phyloP scores from a whole-genome alignment of 1,139 yeast species.

The Geotrichum restrictum region DNA sequence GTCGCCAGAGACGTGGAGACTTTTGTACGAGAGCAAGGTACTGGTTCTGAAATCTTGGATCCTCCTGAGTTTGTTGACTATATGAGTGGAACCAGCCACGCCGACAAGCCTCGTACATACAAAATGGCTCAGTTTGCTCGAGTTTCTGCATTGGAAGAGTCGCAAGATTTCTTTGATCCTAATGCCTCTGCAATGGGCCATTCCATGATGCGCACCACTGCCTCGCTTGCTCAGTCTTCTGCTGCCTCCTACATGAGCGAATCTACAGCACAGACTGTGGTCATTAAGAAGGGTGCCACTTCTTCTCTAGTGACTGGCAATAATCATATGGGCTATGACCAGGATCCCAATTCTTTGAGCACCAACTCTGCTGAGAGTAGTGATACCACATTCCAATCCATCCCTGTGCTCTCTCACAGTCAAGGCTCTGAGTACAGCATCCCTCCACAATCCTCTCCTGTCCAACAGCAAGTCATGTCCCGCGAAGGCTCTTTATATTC shows the following conservation, averaged over 20 bases:
- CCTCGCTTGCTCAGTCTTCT: slow-evolving; percentile 7
- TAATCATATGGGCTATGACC: background rate
- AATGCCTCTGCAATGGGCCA: slow-evolving; percentile 6
- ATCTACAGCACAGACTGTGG: slow-evolving; percentile 11
- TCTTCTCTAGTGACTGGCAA: background rate
- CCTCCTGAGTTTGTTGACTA: slow-evolving; percentile 54
- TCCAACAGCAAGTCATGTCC: slow-evolving; percentile 28
- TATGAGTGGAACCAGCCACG: slow-evolving; percentile 41
- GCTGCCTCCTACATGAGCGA: slow-evolving; percentile 15
- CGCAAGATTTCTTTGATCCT: slow-evolving; percentile 13
- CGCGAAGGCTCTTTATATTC: slow-evolving; percentile 36
- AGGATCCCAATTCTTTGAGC: slow-evolving; percentile 10
- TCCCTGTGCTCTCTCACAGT: slow-evolving; percentile 26
- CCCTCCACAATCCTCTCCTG: slow-evolving; percentile 32
- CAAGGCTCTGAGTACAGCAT: slow-evolving; percentile 22
- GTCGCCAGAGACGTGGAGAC: slow-evolving; percentile 56
- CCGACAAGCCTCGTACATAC: slow-evolving; percentile 8
- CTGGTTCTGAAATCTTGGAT: slow-evolving; percentile 62
- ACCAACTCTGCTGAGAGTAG: slow-evolving; percentile 8
- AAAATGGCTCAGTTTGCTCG: slow-evolving; percentile 16
- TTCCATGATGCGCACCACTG: slow-evolving; percentile 7
- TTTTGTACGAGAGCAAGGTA: slow-evolving; percentile 55
- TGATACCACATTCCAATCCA: slow-evolving; percentile 16
- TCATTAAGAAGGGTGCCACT: slow-evolving; percentile 8
- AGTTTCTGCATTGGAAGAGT: slow-evolving; percentile 7